Evolutionary conservation across 805 yeast genomes (phyloP).

Genomic region (Yueomyces sp.): DNA sequence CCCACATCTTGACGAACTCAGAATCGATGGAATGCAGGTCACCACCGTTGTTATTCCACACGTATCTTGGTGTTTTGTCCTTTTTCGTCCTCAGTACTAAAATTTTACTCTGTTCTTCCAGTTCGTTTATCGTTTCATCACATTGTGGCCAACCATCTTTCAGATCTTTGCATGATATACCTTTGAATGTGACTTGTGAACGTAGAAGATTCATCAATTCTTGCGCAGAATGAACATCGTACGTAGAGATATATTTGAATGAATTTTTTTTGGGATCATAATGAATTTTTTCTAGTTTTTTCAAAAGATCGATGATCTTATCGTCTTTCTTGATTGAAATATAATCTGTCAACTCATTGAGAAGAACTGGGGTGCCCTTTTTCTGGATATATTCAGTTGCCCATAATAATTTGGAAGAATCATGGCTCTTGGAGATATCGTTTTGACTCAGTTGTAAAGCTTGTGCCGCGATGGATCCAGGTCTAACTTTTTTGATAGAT

Average conservation of each 20-base stretch:
- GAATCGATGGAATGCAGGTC: constrained; percentile 52
- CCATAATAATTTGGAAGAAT: constrained; percentile 75
- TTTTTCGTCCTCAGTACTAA: constrained; percentile 82
- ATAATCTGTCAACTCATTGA: constrained; percentile 53
- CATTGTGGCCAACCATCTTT: constrained; percentile 88
- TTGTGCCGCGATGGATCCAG: constrained; percentile 21
- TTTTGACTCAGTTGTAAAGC: constrained; percentile 19
- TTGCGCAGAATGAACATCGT: constrained; percentile 70
- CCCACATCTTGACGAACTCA: constrained; percentile 79
- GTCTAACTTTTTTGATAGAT: constrained; percentile 19
- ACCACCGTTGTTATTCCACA: constrained; percentile 84
- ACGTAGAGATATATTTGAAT: constrained; percentile 77
- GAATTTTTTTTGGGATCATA: constrained; percentile 50
- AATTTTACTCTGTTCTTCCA: constrained; percentile 66
- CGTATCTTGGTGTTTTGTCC: constrained; percentile 82
- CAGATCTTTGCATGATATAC: constrained; percentile 65
- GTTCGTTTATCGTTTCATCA: constrained; percentile 56
- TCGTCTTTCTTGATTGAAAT: constrained; percentile 43
- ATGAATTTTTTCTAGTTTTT: constrained; percentile 64
- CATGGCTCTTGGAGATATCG: constrained; percentile 31
- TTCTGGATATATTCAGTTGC: constrained; percentile 83
- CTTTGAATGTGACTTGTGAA: constrained; percentile 76
- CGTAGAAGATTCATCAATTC: constrained; percentile 65
- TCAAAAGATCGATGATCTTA: constrained; percentile 56
- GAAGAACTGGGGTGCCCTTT: constrained; percentile 53